These are phyloP conservation scores for Boletellus ananiceps DNA, from an alignment of 768 basidiomycete genomes.

Conservation along the genomic window DNA sequence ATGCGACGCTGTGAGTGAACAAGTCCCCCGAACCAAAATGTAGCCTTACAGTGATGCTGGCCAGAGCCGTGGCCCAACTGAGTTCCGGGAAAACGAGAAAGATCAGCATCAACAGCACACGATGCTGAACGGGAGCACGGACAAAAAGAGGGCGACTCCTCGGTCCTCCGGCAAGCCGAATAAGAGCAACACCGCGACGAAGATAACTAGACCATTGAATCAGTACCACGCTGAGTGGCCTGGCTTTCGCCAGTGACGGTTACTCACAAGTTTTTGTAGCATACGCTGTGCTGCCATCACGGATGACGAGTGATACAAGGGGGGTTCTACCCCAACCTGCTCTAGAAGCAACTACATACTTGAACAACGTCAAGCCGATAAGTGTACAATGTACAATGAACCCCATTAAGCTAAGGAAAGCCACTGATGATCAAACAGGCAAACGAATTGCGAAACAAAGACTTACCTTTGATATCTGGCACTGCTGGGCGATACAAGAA, in stretches of 20 bases:
- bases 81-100: background rate
- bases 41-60: conserved; percentile 12
- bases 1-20: background rate
- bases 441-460: background rate
- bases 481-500: background rate
- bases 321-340: conserved; percentile 17
- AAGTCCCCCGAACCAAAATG: background rate
- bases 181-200: background rate
- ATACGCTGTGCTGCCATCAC: conserved; percentile 14
- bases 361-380: conserved; percentile 15
- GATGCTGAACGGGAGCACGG: background rate
- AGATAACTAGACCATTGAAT: background rate
- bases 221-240: background rate
- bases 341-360: conserved; percentile 15
- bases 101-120: conserved; percentile 1
- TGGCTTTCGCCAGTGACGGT: background rate
- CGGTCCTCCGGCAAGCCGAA: background rate
- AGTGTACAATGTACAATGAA: conserved; percentile 15
- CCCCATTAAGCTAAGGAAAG: conserved; percentile 7
- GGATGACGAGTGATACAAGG: conserved; percentile 18
- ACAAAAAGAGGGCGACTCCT: conserved; percentile 1
- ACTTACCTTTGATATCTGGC: conserved; percentile 10
- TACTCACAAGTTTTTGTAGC: conserved; percentile 8
- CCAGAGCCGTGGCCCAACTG: conserved; percentile 14
- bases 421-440: background rate